Evolutionary conservation across 1,139 yeast genomes (phyloP).

Genomic region (Geotrichum restrictum): DNA sequence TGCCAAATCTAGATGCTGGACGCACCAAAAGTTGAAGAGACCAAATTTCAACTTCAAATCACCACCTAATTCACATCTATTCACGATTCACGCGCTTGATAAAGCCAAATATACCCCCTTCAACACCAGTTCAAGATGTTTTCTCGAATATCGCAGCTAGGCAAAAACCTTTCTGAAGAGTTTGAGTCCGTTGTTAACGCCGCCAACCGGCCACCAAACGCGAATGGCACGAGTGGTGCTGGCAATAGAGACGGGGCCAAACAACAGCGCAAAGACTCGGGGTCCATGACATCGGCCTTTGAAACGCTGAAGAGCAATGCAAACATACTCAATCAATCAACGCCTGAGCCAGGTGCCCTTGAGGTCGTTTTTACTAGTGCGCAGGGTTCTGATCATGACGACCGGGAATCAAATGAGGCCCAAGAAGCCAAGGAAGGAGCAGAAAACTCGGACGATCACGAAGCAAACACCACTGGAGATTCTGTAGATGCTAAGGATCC

Average conservation of each 20-base stretch:
- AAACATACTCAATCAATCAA: constrained; percentile 8
- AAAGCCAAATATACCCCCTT: background rate
- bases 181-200: constrained; percentile 38
- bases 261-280: constrained; percentile 3
- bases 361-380: constrained; percentile 14
- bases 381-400: background rate
- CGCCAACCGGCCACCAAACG: background rate
- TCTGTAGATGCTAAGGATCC: background rate
- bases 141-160: constrained; percentile 55
- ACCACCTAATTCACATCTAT: background rate
- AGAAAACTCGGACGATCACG: background rate
- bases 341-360: constrained; percentile 16
- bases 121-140: constrained; percentile 44
- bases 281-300: constrained; percentile 14
- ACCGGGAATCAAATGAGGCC: background rate
- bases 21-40: background rate
- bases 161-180: constrained; percentile 66
- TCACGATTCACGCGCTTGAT: too few species aligned
- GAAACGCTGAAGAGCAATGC: constrained; percentile 18
- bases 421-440: background rate
- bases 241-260: background rate
- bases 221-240: background rate
- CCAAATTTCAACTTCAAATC: constrained; percentile 2
- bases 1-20: too few species aligned
- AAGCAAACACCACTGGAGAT: background rate